Evolutionary conservation across 1,284 basidiomycete species (phyloP), one percentile per base, ranked within the genome.

Genomic region (Flammula alnicola): DNA sequence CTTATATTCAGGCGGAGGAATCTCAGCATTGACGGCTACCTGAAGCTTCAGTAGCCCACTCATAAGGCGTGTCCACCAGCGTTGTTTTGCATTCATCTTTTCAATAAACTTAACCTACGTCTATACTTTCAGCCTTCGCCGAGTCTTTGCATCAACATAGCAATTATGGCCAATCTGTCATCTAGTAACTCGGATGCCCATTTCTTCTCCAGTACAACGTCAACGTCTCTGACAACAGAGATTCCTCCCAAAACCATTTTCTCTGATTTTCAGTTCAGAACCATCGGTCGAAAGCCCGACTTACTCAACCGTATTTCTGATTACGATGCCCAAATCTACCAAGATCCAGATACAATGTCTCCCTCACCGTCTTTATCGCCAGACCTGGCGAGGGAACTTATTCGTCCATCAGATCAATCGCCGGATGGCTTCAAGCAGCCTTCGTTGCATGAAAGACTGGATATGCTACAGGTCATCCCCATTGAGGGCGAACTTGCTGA

Each of bases 231-330:
- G n/a, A 26, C 27, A 25, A 14, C 30, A 14, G 14, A 22, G n/a
- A 19, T 17, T 11, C 22, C 30, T 37, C 30, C 38, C 3, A 14
- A 12, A n/a, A 58, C 57, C n/a, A 38, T 44, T 32, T 75, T 79
- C 49, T 53, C 65, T 16, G 54, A 66, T 43, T 69, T 81, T 57
- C 65, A 63, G 20, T 81, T 81, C 59, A 61, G 57, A 17, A 70
- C 63, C 9, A 81, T 81, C 41, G 78, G 79, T 33, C 74, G 75
- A 55, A 59, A 68, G 52, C 78, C 77, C 0, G 62, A 66, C 17
- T 60, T 81, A 16, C 66, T 81, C 25, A 71, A 67, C 53, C 73
- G 79, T n/a, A 67, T 81, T 20, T 72, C 74, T 33, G 59, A 63
- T 25, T 58, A 67, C 29, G 61, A 65, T 35, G 43, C 40, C 1